Evolutionary conservation across 2,329 filamentous ascomycete species (phyloP).

Genomic region (Stylonectria norvegica): DNA sequence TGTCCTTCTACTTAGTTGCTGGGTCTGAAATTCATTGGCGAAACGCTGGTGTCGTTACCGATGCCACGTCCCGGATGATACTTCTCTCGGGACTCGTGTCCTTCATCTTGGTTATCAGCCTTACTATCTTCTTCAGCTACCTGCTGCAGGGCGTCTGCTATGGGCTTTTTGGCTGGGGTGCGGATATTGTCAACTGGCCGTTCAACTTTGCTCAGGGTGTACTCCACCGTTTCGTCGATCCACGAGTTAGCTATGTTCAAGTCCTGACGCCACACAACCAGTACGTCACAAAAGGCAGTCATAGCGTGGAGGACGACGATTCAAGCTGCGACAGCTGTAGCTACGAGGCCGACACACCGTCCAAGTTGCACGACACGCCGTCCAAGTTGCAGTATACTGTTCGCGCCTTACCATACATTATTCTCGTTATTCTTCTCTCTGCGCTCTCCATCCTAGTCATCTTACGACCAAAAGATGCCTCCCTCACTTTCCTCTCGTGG

Average conservation of each 20-base stretch:
- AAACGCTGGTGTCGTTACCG: constrained; percentile 32
- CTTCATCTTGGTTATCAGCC: constrained; percentile 18
- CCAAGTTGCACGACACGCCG: not conserved
- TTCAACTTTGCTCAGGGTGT: constrained; percentile 12
- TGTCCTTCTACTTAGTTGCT: constrained; percentile 33
- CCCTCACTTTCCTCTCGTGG: constrained; percentile 35
- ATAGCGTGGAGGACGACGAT: constrained; percentile 5
- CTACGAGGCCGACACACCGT: constrained; percentile 15
- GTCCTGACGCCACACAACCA: constrained; percentile 12
- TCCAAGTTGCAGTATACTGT: constrained; percentile 7
- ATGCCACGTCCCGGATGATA: constrained; percentile 31
- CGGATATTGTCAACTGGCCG: constrained; percentile 30
- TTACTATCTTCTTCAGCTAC: constrained; percentile 19
- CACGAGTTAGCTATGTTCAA: constrained; percentile 6
- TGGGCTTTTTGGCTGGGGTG: constrained; percentile 24
- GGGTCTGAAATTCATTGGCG: constrained; percentile 37
- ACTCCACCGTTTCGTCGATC: constrained; percentile 9
- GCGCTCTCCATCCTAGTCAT: constrained; percentile 23
- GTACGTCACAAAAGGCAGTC: constrained; percentile 3
- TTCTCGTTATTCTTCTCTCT: constrained; percentile 24
- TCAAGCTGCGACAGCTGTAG: constrained; percentile 1
- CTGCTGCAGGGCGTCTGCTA: constrained; percentile 28
- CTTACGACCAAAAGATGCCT: constrained; percentile 31
- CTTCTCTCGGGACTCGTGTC: constrained; percentile 33
- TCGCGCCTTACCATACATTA: constrained; percentile 15